Percentiles rank a stretch among this genome's conserved stretches.
Conservation (phyloP, 257 asterid genomes). For the Solanum raphanifolium region DNA sequence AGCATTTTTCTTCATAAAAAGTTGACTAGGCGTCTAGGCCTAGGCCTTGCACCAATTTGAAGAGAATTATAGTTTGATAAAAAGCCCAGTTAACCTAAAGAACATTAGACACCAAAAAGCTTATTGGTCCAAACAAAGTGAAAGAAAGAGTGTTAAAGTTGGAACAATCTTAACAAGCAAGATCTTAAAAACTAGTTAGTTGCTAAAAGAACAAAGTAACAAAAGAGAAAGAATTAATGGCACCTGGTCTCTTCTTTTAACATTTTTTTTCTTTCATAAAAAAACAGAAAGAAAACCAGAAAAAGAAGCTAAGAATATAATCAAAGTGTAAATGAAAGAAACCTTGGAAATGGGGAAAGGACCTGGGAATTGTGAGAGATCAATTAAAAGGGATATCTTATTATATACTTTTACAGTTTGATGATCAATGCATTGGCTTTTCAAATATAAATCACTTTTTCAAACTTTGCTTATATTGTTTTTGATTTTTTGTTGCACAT, state of each 20-base stretch:
- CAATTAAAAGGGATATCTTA: background rate
- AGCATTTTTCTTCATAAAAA: background rate
- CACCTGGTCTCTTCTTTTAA: constrained; percentile 1
- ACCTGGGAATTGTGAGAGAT: background rate
- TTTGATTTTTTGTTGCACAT: background rate
- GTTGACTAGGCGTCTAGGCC: background rate
- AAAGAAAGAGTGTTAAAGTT: background rate
- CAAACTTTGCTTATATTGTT: background rate
- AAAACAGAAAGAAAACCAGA: background rate
- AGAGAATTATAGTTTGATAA: background rate
- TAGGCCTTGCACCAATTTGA: background rate
- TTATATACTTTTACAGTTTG: background rate
- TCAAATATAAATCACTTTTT: background rate
- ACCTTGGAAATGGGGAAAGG: constrained; percentile 3
- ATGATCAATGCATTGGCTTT: background rate
- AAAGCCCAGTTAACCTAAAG: background rate
- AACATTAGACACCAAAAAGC: background rate
- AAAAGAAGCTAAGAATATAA: constrained; percentile 3
- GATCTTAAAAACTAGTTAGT: constrained; percentile 1
- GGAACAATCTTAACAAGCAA: constrained; percentile 2
- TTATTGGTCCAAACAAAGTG: background rate
- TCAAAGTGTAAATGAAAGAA: background rate
- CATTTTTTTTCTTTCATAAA: background rate
- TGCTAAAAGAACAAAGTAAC: background rate
- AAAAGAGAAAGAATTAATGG: background rate